phyloP scores from a whole-genome alignment of 2,329 filamentous ascomycete genomes.

The Bisporella sp. region DNA sequence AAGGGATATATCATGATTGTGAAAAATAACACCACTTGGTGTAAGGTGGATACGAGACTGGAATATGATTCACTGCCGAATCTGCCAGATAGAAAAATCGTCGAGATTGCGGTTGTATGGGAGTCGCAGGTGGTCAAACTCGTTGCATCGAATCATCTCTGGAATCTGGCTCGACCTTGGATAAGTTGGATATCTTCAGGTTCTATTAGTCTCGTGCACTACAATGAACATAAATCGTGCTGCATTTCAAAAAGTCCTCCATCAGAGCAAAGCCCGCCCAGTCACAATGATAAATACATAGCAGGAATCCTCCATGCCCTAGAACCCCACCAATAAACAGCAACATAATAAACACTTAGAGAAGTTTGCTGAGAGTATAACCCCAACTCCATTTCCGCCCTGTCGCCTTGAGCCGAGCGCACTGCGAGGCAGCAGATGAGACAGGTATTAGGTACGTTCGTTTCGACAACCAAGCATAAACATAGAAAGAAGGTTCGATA shows the following conservation, averaged over 20 bases:
- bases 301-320: conserved; percentile 20
- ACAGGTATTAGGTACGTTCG: conserved; percentile 23
- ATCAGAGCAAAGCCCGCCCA: conserved; percentile 12
- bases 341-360: conserved; percentile 18
- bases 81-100: too few relatives aligned
- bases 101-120: too few relatives aligned
- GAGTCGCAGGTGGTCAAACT: too few relatives aligned
- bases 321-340: conserved; percentile 8
- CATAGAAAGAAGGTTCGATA: conserved; percentile 14
- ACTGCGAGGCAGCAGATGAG: conserved; percentile 16
- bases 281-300: conserved; percentile 25
- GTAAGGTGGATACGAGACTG: too few relatives aligned
- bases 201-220: too few relatives aligned
- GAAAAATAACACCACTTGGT: too few relatives aligned
- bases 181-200: too few relatives aligned
- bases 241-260: conserved; percentile 17
- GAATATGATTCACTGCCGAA: too few relatives aligned
- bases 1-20: too few relatives aligned
- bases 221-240: conserved; percentile 12
- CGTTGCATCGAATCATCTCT: too few relatives aligned
- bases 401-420: conserved; percentile 14
- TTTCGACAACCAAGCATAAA: conserved; percentile 22
- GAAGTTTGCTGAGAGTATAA: conserved; percentile 15
- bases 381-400: conserved; percentile 20
- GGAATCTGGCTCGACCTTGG: too few relatives aligned